Conservation (phyloP, 164 flowering plant species). For the Hamamelis virginiana region DNA sequence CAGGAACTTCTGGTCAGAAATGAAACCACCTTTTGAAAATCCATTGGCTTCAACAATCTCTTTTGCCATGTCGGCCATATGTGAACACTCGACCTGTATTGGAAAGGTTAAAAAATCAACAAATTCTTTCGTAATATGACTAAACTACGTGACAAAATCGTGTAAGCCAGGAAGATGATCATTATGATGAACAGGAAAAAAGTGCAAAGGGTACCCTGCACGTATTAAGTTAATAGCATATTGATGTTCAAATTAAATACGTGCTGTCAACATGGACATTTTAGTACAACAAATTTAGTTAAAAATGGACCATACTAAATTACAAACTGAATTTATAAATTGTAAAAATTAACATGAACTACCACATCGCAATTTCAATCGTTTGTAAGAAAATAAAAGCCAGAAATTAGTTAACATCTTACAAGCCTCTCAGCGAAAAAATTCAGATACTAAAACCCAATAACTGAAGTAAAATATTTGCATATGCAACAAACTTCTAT, state of each 20-base stretch:
- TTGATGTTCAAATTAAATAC: background rate
- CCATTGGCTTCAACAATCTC: slow-evolving; percentile 86
- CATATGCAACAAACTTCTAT: too few species aligned
- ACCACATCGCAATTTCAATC: too few species aligned
- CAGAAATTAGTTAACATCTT: too few species aligned
- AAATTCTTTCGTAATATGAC: background rate
- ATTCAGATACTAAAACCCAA: too few species aligned
- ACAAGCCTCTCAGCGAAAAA: too few species aligned
- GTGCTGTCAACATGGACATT: background rate
- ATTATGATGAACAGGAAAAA: background rate
- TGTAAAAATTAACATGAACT: too few species aligned
- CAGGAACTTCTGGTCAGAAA: slow-evolving; percentile 2
- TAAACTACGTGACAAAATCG: background rate
- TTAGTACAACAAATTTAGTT: background rate
- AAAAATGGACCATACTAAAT: background rate
- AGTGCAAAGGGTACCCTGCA: background rate
- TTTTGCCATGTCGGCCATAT: slow-evolving; percentile 95
- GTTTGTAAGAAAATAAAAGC: too few species aligned
- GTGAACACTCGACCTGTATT: slow-evolving; percentile 89
- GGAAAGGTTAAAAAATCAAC: background rate
- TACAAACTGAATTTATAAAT: too few species aligned
- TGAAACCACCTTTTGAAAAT: slow-evolving; percentile 66
- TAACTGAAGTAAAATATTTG: too few species aligned
- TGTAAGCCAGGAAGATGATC: background rate
- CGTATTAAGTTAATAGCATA: background rate